Base-by-base conservation (phyloP, 2,329 filamentous ascomycete genomes). In the Sclerotinia nivalis region DNA sequence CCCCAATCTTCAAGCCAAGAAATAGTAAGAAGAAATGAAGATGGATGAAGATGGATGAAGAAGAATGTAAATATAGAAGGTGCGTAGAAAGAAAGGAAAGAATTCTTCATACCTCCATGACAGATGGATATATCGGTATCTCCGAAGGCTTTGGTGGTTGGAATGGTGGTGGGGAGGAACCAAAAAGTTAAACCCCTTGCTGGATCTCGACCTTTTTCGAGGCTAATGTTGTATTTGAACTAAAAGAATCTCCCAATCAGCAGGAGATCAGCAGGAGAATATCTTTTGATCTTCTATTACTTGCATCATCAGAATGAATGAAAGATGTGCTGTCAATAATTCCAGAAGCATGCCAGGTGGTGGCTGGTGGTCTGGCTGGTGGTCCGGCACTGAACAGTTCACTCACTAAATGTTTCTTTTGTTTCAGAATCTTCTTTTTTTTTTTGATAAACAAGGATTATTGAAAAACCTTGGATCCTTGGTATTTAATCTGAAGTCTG, bases 101-200 rank as follows among this genome's bases (percentile, higher is more conserved):
- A 7, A 4, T 37, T 64, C 22, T 45, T 55, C 73, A 69, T 74
- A 74, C 73, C 73, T 74, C 73, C 73, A 74, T 74, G 60, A 62
- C 66, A 28, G 25, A 56, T 52, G 34, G 1, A 37, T n/a, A 20
- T 40, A 22, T 10, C 20, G 55, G 25, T 28, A 49, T 40, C 18
- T 25, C 43, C 20, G 22, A 3, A 37, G 8, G 22, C 20, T 28
- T 28, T n/a, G 49, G 37, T 47, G 15, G 50, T 12, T 54, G 34
- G 61, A 65, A 54, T 50, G 47, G 31, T 37, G 25, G 45, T 52
- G 60, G 60, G 50, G 60, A 28, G 22, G 31, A 59, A 49, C 18
- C 22, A 5, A 20, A 40, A 50, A 49, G 28, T 8, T n/a, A 13
- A 61, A 60, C 49, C 45, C 45, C 60, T 50, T 34, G 59, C 28